A percentile compares a stretch with the other conserved stretches of the same genome.
Conservation (phyloP, 345 rosid species). For the Sisymbrium irio region DNA sequence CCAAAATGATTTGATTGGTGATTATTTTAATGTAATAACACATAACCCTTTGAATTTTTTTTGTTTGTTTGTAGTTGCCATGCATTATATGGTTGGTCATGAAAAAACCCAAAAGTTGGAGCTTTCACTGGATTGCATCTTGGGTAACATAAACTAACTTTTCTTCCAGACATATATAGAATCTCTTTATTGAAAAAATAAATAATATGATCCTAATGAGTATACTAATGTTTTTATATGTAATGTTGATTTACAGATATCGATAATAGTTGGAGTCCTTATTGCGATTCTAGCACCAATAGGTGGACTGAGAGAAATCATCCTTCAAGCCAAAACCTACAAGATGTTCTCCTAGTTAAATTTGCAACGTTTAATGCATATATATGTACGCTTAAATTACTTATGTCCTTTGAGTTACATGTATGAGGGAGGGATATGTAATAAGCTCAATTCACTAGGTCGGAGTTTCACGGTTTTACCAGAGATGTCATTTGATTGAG, state of each 20-base stretch:
- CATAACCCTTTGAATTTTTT: neutral
- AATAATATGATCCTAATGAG: neutral
- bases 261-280: conserved; percentile 8
- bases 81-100: conserved; percentile 11
- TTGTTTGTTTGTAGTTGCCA: conserved; percentile 34
- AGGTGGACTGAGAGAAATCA: conserved; percentile 16
- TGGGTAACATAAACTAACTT: neutral
- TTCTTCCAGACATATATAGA: neutral
- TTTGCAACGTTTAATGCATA: neutral
- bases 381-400: neutral
- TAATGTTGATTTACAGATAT: conserved; percentile 3
- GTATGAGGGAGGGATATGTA: too few species aligned
- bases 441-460: too few species aligned
- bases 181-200: neutral
- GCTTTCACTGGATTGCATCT: conserved; percentile 4
- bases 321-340: conserved; percentile 17
- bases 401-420: neutral
- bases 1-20: neutral
- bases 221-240: neutral
- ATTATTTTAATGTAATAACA: neutral
- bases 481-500: too few species aligned
- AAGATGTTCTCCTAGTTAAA: conserved; percentile 15
- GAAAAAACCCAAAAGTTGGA: conserved; percentile 3
- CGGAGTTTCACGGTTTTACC: too few species aligned
- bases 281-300: conserved; percentile 22